A percentile compares a stretch with the other conserved stretches of the same genome.
Evolutionary conservation across 345 rosid species (phyloP).

Genomic region (Brassica napus): DNA sequence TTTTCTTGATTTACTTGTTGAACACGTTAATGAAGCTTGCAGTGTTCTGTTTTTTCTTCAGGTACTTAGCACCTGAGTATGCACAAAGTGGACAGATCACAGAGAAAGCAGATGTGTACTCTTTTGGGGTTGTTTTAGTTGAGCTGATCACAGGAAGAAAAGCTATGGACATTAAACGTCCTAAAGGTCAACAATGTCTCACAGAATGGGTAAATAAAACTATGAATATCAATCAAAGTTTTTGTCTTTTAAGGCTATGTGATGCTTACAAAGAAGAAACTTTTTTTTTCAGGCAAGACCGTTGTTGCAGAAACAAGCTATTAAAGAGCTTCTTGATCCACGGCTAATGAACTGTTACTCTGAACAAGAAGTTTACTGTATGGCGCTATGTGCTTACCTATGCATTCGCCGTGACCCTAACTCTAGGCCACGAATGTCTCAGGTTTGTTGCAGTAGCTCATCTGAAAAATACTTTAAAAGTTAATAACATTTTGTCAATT

Average conservation of each 20-base stretch:
- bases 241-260: neutral
- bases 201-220: conserved; percentile 77
- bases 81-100: conserved; percentile 98
- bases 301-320: conserved; percentile 65
- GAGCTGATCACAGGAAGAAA: conserved; percentile 97
- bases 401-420: conserved; percentile 88
- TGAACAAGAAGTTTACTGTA: conserved; percentile 69
- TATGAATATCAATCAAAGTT: conserved; percentile 10
- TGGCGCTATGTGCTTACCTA: conserved; percentile 86
- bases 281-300: conserved; percentile 71
- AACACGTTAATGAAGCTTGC: neutral
- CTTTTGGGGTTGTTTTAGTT: conserved; percentile 88
- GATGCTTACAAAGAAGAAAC: conserved; percentile 11
- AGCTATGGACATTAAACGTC: conserved; percentile 88
- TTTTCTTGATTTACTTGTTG: conserved; percentile 1
- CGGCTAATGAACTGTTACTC: conserved; percentile 53
- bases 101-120: conserved; percentile 95
- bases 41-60: conserved; percentile 29
- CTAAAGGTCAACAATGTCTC: conserved; percentile 93
- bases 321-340: conserved; percentile 79
- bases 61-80: conserved; percentile 96
- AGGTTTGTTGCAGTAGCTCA: conserved; percentile 51
- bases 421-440: conserved; percentile 93
- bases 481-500: neutral
- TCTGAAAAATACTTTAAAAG: neutral